Evolutionary conservation across 2,329 filamentous ascomycete species (phyloP).

Genomic region (Penicillium sp.): DNA sequence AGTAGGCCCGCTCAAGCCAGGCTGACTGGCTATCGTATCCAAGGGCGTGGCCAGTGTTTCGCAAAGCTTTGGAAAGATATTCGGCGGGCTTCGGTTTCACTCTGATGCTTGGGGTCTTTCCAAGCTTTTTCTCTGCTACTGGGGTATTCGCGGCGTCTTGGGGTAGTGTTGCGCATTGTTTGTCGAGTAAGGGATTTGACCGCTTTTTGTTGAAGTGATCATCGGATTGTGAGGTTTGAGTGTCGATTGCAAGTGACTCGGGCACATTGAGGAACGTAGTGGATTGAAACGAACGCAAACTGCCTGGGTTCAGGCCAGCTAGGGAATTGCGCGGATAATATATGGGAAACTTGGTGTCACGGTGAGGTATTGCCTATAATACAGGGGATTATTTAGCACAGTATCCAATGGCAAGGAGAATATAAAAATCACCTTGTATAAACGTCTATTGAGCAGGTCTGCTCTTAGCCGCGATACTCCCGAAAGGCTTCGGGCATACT

Average conservation of each 20-base stretch:
- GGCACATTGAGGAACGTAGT: background rate
- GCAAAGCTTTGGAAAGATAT: slow-evolving; percentile 26
- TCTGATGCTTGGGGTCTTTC: background rate
- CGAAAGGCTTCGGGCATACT: slow-evolving; percentile 32
- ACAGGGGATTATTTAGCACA: background rate
- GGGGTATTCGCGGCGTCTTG: background rate
- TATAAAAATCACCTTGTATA: slow-evolving; percentile 14
- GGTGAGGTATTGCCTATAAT: background rate
- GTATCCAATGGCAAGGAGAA: background rate
- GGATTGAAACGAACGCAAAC: slow-evolving; percentile 3
- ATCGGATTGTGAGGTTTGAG: background rate
- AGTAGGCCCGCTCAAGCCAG: slow-evolving; percentile 1
- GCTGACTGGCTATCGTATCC: slow-evolving; percentile 1
- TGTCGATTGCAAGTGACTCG: background rate
- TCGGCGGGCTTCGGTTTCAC: slow-evolving; percentile 24
- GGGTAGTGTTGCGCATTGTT: background rate
- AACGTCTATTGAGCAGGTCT: slow-evolving; percentile 23
- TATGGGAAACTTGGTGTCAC: background rate
- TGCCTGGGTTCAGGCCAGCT: background rate
- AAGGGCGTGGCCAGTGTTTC: slow-evolving; percentile 15
- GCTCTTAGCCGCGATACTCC: slow-evolving; percentile 31
- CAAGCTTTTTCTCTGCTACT: background rate
- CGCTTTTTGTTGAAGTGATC: background rate
- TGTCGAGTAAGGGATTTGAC: background rate
- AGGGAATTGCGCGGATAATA: background rate